These are phyloP conservation scores for Ogataea nitratoaversa DNA, from an alignment of 805 yeast genomes.

Conservation along the genomic window DNA sequence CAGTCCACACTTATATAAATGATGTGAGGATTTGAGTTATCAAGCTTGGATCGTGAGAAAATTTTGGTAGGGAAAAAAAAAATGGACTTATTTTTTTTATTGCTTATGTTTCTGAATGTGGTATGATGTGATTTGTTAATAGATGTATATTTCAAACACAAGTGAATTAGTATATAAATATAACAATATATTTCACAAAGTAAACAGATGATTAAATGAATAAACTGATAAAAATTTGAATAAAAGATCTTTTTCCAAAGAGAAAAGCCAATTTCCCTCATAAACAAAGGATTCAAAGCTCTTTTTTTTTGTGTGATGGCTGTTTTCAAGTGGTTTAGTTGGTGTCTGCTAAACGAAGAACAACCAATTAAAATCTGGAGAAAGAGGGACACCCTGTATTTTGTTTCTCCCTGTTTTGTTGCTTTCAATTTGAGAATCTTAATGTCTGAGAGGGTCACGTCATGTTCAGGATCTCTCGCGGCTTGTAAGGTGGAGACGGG, in stretches of 20 bases:
- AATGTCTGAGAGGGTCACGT: no score
- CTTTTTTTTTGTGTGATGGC: not conserved
- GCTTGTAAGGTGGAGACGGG: no score
- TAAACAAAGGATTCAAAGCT: not conserved
- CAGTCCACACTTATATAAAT: not conserved
- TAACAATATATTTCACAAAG: no score
- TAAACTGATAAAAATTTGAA: no score
- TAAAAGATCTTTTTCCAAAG: no score
- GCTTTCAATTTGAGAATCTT: no score
- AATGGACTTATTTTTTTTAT: not conserved
- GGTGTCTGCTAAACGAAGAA: not conserved
- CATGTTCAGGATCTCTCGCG: no score
- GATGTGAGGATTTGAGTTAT: not conserved
- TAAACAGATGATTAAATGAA: no score
- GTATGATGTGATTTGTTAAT: not conserved
- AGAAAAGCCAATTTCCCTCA: no score
- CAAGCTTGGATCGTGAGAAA: not conserved
- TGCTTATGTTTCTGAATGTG: not conserved
- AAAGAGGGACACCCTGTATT: not conserved
- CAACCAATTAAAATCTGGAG: not conserved
- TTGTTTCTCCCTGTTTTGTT: no score
- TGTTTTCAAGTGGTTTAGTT: not conserved
- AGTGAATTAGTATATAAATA: no score
- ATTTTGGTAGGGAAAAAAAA: not conserved
- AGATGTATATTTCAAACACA: no score